Evolutionary conservation across 495 filamentous ascomycete genomes (phyloP).

Genomic region (Pseudoneurospora amorphoporcata): DNA sequence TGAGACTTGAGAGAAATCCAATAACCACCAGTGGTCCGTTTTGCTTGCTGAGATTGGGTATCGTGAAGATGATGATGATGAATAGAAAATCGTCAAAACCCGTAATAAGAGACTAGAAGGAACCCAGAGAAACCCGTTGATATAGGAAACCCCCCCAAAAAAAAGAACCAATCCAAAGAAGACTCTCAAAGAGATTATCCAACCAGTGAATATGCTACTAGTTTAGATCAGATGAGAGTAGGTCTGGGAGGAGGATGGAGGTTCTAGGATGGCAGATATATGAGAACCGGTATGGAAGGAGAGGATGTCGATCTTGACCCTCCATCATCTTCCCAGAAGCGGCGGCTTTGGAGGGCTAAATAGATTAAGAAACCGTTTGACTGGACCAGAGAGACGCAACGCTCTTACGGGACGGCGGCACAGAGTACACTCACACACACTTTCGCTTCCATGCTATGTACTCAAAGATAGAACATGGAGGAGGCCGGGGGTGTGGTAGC

Average conservation of each 20-base stretch:
- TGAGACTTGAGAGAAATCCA: not conserved
- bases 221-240: not conserved
- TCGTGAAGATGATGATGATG: slow-evolving; percentile 13
- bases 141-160: not conserved
- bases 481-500: not conserved
- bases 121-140: not conserved
- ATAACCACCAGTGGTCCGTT: slow-evolving; percentile 9
- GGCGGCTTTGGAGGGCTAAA: not conserved
- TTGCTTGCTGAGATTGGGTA: slow-evolving; percentile 3
- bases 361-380: not conserved
- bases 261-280: slow-evolving; percentile 6
- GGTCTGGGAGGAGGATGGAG: slow-evolving; percentile 26
- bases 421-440: not conserved
- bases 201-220: not conserved
- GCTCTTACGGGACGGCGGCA: not conserved
- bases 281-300: not conserved
- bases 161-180: slow-evolving; percentile 7
- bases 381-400: not conserved
- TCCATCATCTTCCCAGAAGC: not conserved
- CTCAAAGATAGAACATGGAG: slow-evolving; percentile 7
- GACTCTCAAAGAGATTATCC: slow-evolving; percentile 10
- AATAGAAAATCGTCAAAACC: slow-evolving; percentile 19
- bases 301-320: not conserved
- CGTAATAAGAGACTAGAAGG: slow-evolving; percentile 13
- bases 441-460: not conserved